Base-by-base conservation (phyloP, 805 yeast species). In the Teunomyces panamensis region DNA sequence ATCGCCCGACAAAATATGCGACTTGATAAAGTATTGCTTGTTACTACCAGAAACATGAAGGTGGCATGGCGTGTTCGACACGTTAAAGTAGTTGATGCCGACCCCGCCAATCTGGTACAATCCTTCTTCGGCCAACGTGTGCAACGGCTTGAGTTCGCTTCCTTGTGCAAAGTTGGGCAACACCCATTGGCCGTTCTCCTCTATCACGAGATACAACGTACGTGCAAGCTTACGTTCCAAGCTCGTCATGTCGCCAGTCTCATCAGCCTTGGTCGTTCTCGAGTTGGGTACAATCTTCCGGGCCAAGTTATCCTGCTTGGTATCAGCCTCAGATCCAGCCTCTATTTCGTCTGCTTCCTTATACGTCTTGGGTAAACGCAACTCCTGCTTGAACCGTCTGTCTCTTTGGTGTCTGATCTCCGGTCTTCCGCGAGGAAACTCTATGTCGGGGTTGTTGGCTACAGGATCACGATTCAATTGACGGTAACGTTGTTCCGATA, bases 341-440 rank as follows among this genome's bases (percentile, higher is more conserved):
- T 41, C 73, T 30, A 53, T 58, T 37, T 64, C 68, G 41, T 57
- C 59, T 11, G 54, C 67, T 41, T 62, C 67, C 56, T 68, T 76
- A 54, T 78, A 76, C n/a, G 81, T 77, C 55, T 79, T 81, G 14
- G 96, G 96, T 51, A 94, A 73, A n/a, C 73, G 73, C 29, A 94
- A 71, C 20, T 80, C 86, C 65, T 94, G 96, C 64, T 87, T 87
- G 57, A 71, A 73, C 51, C 96, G 76, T 66, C 96, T 82, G 64
- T 94, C 97, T 75, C 99, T 86, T 59, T 86, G 86, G 57, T 86
- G 94, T 55, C 80, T 87, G 53, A 92, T 70, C 59, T 89, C 96
- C 2, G 97, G 97, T 28, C 80, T 74, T 51, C 97, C 97, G 50
- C 80, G 78, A 11, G 91, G 85, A 67, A 79, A 92, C 75, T 84